Evolutionary conservation across 257 asterid genomes (phyloP), one percentile per base, ranked within the genome.

Genomic region (Pogostemon cablin): DNA sequence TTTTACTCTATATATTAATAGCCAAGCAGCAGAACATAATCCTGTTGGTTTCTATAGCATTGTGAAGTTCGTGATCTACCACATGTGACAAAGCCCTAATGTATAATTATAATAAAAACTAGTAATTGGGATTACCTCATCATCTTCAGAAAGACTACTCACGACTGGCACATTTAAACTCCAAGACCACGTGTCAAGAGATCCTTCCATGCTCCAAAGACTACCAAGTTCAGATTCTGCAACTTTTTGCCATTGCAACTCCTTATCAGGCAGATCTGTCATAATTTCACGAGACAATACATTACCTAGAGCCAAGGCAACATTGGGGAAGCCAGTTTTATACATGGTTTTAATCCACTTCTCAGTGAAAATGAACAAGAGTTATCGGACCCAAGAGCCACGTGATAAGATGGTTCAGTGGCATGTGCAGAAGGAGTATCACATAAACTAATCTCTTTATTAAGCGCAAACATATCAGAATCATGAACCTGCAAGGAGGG

Each of bases 171-270:
- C 99, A 56, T 95, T 95, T 80, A 95, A 81, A 82, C 99, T 95
- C 98, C 99, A 95, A 74, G 99, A 91, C 99, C 99, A 95, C 9
- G 98, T 95, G 82, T 95, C 98, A 5, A 91, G 90, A 68, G 98
- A 91, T 81, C 99, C 99, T 68, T 89, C 98, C 96, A 81, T 89
- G 88, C 87, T 70, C 98, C 96, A 91, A 38, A 95, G 82, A 74
- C 87, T 90, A 70, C 99, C 97, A 73, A 86, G 78, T 68, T 85
- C 98, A 74, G 98, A 95, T 77, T 86, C 95, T 34, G 89, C 92
- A 57, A 91, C 81, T 83, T 85, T 95, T 78, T 87, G 87, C 99
- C 99, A 93, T 73, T 86, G 92, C 88, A 86, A 85, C 39, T 83
- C 92, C 72, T 88, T 86, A 72, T 87, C 98, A 37, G 91, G 90